These are phyloP conservation scores for Crithidia bombi DNA, from an alignment of 208 protist species.

Conservation along the genomic window DNA sequence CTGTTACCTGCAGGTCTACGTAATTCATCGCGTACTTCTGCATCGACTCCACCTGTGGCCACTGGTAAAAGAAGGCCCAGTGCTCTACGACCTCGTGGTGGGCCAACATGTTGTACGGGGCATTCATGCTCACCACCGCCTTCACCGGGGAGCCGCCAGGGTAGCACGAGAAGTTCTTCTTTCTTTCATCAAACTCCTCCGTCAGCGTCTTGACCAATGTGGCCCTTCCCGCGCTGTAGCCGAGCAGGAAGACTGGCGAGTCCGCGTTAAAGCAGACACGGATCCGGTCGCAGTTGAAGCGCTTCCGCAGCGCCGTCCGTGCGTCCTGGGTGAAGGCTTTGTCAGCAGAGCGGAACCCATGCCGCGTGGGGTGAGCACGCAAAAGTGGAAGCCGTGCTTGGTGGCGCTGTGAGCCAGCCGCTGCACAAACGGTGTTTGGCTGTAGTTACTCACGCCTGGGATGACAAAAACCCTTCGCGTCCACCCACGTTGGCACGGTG, in stretches of 20 bases:
- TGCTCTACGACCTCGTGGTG: conserved; percentile 33
- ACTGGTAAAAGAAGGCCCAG: conserved; percentile 40
- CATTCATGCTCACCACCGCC: conserved; percentile 34
- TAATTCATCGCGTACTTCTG: conserved; percentile 50
- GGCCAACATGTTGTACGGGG: conserved; percentile 58
- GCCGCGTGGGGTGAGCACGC: conserved; percentile 64
- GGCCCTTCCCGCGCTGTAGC: conserved; percentile 52
- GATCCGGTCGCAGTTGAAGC: conserved; percentile 26
- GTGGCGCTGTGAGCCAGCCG: conserved; percentile 26
- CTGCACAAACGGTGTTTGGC: conserved; percentile 54
- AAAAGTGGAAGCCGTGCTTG: conserved; percentile 41
- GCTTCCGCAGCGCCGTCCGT: conserved; percentile 33
- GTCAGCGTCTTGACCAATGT: conserved; percentile 44
- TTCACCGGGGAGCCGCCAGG: conserved; percentile 35
- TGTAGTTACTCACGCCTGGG: conserved; percentile 50
- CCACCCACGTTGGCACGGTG: conserved; percentile 14
- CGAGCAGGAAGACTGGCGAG: conserved; percentile 47
- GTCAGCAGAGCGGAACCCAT: conserved; percentile 59
- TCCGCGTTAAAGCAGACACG: conserved; percentile 26
- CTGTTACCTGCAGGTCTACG: conserved; percentile 24
- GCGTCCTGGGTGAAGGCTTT: conserved; percentile 49
- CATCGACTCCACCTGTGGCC: conserved; percentile 34
- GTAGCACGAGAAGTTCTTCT: conserved; percentile 23
- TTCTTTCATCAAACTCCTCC: conserved; percentile 39
- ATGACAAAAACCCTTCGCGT: conserved; percentile 47